phyloP scores from a whole-genome alignment of 1,139 yeast genomes.

The Pichia sp. region DNA sequence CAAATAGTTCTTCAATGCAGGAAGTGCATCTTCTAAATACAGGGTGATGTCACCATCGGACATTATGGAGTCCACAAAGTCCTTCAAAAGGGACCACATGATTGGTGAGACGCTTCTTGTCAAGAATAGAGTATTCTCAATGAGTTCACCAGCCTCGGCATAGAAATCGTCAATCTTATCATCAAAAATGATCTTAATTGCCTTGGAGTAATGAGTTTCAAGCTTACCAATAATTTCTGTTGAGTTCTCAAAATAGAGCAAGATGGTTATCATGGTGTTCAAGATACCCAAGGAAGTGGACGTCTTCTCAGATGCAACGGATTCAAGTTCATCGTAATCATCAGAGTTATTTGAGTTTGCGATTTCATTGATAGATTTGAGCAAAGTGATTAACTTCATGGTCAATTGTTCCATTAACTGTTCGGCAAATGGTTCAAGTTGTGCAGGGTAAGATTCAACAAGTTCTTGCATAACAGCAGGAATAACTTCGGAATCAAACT shows the following conservation, averaged over 20 bases:
- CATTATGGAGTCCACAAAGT: constrained; percentile 43
- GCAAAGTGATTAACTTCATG: constrained; percentile 71
- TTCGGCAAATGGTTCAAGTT: constrained; percentile 89
- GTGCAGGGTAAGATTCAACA: constrained; percentile 82
- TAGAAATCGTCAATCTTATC: constrained; percentile 70
- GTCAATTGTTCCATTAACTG: constrained; percentile 75
- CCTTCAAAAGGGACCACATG: constrained; percentile 68
- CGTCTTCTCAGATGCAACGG: constrained; percentile 65
- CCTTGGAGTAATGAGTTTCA: constrained; percentile 71
- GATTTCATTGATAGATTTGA: constrained; percentile 61
- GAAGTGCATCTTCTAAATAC: constrained; percentile 71
- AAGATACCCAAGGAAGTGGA: constrained; percentile 85
- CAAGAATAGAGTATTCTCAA: constrained; percentile 79
- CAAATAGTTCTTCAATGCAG: constrained; percentile 70
- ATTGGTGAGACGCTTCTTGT: constrained; percentile 62
- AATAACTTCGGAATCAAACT: constrained; percentile 80
- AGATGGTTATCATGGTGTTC: constrained; percentile 82
- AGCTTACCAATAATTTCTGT: constrained; percentile 56
- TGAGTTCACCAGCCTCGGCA: constrained; percentile 74
- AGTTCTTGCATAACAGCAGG: constrained; percentile 94
- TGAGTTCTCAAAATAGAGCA: constrained; percentile 80
- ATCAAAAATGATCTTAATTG: constrained; percentile 57
- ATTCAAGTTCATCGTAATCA: constrained; percentile 38
- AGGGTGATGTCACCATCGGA: constrained; percentile 22
- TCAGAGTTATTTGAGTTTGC: constrained; percentile 37